Evolutionary conservation across 192 early-diverging fungal species (phyloP).

Genomic region (Geranomyces michiganensis): DNA sequence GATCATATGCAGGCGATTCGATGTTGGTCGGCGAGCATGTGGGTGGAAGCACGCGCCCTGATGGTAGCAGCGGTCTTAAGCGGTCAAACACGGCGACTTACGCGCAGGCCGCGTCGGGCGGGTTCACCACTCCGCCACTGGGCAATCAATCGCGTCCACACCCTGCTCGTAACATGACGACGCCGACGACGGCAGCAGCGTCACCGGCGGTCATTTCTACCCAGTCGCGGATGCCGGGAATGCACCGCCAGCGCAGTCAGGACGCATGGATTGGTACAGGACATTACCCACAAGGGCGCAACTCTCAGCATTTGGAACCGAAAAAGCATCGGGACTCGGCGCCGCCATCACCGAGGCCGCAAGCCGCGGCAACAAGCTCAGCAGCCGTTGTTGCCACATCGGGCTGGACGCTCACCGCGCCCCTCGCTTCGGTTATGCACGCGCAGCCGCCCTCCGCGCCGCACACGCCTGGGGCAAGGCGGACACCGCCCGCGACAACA

Average conservation of each 20-base stretch:
- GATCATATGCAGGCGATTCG: conserved; percentile 1
- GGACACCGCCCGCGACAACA: not conserved
- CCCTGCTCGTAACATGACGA: not conserved
- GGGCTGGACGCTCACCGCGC: conserved; percentile 33
- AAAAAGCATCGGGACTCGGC: conserved; percentile 12
- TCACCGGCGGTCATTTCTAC: not conserved
- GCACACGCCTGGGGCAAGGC: not conserved
- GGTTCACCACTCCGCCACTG: not conserved
- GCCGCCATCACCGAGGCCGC: conserved; percentile 8
- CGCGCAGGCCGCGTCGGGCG: conserved; percentile 11
- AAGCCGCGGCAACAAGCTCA: not conserved
- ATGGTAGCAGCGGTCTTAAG: not conserved
- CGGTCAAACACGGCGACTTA: conserved; percentile 5
- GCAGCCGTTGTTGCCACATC: not conserved
- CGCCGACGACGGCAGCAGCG: not conserved
- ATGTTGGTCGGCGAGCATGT: not conserved
- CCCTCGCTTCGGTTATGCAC: conserved; percentile 3
- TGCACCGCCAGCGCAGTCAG: conserved; percentile 8
- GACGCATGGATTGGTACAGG: conserved; percentile 7
- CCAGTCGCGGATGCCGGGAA: not conserved
- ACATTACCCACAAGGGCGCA: not conserved
- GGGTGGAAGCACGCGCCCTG: not conserved
- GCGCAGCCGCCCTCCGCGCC: not conserved
- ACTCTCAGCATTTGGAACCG: not conserved
- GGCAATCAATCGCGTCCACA: not conserved